Percentiles rank a stretch among this genome's conserved stretches.
Conservation (phyloP, 73 alveolate genomes). For the Paramecium biaurelia region DNA sequence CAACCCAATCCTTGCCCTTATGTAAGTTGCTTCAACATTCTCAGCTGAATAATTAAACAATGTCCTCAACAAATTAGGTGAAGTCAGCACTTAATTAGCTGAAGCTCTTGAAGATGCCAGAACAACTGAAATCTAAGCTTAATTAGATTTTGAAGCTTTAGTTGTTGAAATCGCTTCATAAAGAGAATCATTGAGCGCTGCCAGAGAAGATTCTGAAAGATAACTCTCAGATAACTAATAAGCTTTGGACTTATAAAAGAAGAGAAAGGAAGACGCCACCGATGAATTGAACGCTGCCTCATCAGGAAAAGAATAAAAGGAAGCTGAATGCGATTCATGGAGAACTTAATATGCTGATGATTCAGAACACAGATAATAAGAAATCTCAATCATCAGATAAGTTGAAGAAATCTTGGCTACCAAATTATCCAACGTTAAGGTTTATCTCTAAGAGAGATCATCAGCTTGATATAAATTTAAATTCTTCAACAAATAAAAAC, state of each 20-base stretch:
- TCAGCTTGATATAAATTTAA: not conserved
- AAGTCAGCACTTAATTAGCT: conserved; percentile 39
- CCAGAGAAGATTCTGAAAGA: conserved; percentile 64
- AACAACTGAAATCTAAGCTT: conserved; percentile 44
- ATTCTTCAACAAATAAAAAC: not conserved
- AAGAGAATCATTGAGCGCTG: conserved; percentile 61
- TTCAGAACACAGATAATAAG: conserved; percentile 52
- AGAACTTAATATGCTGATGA: conserved; percentile 63
- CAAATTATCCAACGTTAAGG: conserved; percentile 54
- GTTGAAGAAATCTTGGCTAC: conserved; percentile 51
- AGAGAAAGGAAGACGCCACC: conserved; percentile 68
- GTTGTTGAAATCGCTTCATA: conserved; percentile 54
- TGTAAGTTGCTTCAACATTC: conserved; percentile 65
- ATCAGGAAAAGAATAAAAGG: conserved; percentile 66
- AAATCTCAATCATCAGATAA: conserved; percentile 56
- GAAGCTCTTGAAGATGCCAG: conserved; percentile 45
- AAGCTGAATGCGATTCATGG: conserved; percentile 66
- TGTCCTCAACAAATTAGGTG: conserved; percentile 35
- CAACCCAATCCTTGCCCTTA: conserved; percentile 59
- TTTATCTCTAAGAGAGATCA: conserved; percentile 57
- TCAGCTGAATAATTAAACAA: conserved; percentile 66
- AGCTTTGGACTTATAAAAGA: conserved; percentile 64
- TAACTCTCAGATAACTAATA: conserved; percentile 58
- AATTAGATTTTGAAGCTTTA: conserved; percentile 50
- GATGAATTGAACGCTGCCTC: conserved; percentile 60